Percentiles rank a stretch among this genome's conserved stretches.
These are phyloP conservation scores for Hypoxylon rubiginosum DNA, from an alignment of 2,329 filamentous ascomycete genomes.

Conservation along the genomic window DNA sequence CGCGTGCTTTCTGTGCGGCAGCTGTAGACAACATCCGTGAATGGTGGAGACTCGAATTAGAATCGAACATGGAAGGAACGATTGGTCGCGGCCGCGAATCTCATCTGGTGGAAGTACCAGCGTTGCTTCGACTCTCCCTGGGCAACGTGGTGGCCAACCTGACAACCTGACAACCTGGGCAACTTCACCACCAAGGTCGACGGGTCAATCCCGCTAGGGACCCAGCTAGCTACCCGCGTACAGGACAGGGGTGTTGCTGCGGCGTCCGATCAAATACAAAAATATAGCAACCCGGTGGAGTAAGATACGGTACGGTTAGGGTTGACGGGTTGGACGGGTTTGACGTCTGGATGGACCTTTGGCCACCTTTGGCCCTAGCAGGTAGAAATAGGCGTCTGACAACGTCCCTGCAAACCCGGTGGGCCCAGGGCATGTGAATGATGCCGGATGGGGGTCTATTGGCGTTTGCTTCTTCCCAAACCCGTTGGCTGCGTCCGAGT, in stretches of 20 bases:
- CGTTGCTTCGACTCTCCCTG: slow-evolving; percentile 17
- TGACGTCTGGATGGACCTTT: slow-evolving; percentile 22
- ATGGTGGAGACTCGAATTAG: slow-evolving; percentile 33
- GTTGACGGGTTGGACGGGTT: slow-evolving; percentile 20
- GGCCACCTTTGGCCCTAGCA: slow-evolving; percentile 29
- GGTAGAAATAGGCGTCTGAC: slow-evolving; percentile 39
- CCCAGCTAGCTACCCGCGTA: slow-evolving; percentile 26
- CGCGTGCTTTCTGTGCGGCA: slow-evolving; percentile 27
- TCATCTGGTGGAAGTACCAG: slow-evolving; percentile 29
- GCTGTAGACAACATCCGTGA: slow-evolving; percentile 26
- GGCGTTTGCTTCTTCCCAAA: slow-evolving; percentile 36
- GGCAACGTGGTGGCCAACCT: background rate
- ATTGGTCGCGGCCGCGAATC: slow-evolving; percentile 31
- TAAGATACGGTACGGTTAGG: slow-evolving; percentile 29
- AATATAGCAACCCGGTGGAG: slow-evolving; percentile 34
- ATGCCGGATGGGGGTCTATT: slow-evolving; percentile 26
- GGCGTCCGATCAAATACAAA: slow-evolving; percentile 37
- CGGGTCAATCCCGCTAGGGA: slow-evolving; percentile 32
- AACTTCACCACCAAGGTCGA: slow-evolving; percentile 23
- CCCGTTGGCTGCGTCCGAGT: slow-evolving; percentile 36
- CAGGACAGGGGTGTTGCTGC: slow-evolving; percentile 33
- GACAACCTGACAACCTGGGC: background rate
- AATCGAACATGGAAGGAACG: slow-evolving; percentile 34
- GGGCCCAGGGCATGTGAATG: slow-evolving; percentile 26
- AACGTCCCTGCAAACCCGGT: slow-evolving; percentile 31